Base-by-base conservation (phyloP, 495 filamentous ascomycete genomes). In the Hypoxylon cercidicola region DNA sequence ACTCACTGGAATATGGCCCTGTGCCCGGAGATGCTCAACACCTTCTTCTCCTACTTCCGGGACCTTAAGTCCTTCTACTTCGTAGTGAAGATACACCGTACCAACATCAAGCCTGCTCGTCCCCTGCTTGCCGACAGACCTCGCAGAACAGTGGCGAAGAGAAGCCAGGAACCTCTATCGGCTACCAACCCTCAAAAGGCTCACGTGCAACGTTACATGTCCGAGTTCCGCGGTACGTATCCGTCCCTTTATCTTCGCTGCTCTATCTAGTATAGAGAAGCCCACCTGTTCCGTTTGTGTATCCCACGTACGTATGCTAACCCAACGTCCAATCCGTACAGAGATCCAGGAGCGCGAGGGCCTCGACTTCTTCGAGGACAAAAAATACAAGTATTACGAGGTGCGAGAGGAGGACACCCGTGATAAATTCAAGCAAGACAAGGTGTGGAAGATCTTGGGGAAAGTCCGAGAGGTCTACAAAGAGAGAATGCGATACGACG, bases 31-130 rank as follows among this genome's bases (percentile, higher is more conserved):
- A 15, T 52, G 18, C 1, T 74, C 1, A 34, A 16, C 4, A 51
- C 60, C 0, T 69, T 75, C 6, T 2, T 76, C 0, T 20, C 43
- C 4, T 61, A 35, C 44, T 74, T 77, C 18, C 48, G 53, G 0
- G 37, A 66, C 25, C 40, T 75, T 0, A 52, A 72, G 39, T 32
- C 35, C 11, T 53, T 77, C 21, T 75, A 66, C 41, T 41, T 75
- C 51, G 43, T 74, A 10, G 18, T 62, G 2, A 46, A 59, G 43
- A 7, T 69, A 15, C 37, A 15, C 12, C 3, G 5, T 19, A 25
- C 4, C 13, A 53, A 13, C 20, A 47, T 25, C 34, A 50, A 25
- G 28, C 1, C n/a, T n/a, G n/a, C n/a, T n/a, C n/a, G 15, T 19
- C 19, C 0, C 3, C 7, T 5, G 30, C 5, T 32, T 10, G 30